Base-by-base conservation (phyloP, 768 basidiomycete genomes). In the Russula sp. region DNA sequence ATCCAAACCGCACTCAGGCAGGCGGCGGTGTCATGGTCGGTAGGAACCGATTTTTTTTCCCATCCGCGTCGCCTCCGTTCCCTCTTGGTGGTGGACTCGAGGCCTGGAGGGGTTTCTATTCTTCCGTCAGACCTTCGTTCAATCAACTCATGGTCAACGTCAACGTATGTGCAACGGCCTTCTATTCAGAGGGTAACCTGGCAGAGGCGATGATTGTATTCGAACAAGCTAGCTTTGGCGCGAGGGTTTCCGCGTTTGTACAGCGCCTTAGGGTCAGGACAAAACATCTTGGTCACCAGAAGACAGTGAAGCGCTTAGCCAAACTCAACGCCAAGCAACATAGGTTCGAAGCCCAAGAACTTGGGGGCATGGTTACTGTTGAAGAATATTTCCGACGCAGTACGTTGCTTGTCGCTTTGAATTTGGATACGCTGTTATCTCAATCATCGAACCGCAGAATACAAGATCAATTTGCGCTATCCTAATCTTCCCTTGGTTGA, bases 221-320 rank as follows among this genome's bases (percentile, higher is more conserved):
- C 69, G 67, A 71, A 28, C 69, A 78, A 1, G 78, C 80, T 5
- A 84, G 81, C 64, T 86, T 83, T 65, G 84, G 85, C 14, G 89
- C 84, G 3, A 81, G 84, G 28, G 71, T 79, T 38, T 77, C 77
- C n/a, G 82, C 75, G 0, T 92, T 90, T 67, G 86, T 83, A 46
- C 84, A 79, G 64, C 82, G 88, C 9, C 80, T 92, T 2, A 78
- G 91, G 44, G 76, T 93, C 53, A 79, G 78, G 71, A 84, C 89
- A 1, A 80, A 73, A 2, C 90, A 92, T 74, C 78, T 93, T 16
- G 84, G 84, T n/a, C 87, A 90, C 70, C 83, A 78, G 71, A 92
- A 90, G 75, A 84, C 86, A 0, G 80, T 93, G 63, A 88, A 87
- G 72, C 73, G 73, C 2, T 71, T 89, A 16, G 77, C 78, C 14